Evolutionary conservation across 495 filamentous ascomycete genomes (phyloP).

Genomic region (Endocarpon pusillum): DNA sequence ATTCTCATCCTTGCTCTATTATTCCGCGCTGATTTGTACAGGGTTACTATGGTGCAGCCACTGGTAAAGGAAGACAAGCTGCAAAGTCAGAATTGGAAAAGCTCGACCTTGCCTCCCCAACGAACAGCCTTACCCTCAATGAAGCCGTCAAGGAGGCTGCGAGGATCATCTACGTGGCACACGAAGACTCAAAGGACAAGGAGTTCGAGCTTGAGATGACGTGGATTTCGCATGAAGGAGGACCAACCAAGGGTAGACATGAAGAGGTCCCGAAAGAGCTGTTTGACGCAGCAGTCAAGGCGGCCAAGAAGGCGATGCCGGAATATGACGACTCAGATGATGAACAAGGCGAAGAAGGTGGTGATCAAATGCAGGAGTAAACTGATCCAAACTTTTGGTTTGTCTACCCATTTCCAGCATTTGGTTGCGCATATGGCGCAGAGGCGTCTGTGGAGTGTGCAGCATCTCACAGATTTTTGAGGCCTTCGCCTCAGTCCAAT

Average conservation of each 20-base stretch:
- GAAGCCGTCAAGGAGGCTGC: slow-evolving; percentile 93
- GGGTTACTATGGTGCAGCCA: slow-evolving; percentile 95
- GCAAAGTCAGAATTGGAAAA: slow-evolving; percentile 98
- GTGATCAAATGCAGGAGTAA: slow-evolving; percentile 66
- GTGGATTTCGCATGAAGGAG: slow-evolving; percentile 71
- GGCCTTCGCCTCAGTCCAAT: too few species aligned
- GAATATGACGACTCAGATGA: slow-evolving; percentile 60
- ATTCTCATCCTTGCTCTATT: neutral
- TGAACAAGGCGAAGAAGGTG: slow-evolving; percentile 32
- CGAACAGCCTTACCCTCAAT: slow-evolving; percentile 45
- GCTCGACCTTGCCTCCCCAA: slow-evolving; percentile 63
- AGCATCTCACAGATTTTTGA: too few species aligned
- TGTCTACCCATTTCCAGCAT: neutral
- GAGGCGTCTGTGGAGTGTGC: too few species aligned
- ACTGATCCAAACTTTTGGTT: too few species aligned
- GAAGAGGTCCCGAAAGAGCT: slow-evolving; percentile 81
- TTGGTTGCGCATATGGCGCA: too few species aligned
- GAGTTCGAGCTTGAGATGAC: slow-evolving; percentile 99
- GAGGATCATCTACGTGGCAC: slow-evolving; percentile 86
- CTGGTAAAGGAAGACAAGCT: slow-evolving; percentile 86
- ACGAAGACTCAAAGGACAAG: slow-evolving; percentile 96
- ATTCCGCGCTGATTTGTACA: slow-evolving; percentile 10
- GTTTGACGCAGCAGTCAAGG: slow-evolving; percentile 74
- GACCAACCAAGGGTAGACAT: slow-evolving; percentile 80
- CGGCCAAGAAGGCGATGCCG: slow-evolving; percentile 55